A percentile compares a stretch with the other conserved stretches of the same genome.
These are phyloP conservation scores for Amanita subjunquillea DNA, from an alignment of 768 basidiomycete genomes.

Conservation along the genomic window DNA sequence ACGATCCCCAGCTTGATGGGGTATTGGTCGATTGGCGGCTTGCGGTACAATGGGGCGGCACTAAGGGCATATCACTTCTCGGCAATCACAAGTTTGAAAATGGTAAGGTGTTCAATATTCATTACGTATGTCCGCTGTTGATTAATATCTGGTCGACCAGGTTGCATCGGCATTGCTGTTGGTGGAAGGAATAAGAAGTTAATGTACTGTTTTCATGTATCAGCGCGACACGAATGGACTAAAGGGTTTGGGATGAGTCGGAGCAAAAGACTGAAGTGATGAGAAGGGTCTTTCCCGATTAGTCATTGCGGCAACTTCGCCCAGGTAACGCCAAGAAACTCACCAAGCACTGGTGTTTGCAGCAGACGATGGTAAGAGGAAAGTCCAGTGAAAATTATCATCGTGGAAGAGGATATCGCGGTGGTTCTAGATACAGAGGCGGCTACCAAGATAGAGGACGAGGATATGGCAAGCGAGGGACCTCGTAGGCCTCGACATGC, in stretches of 20 bases:
- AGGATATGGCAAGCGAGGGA: slow-evolving; percentile 15
- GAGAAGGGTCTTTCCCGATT: neutral
- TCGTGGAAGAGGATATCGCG: slow-evolving; percentile 12
- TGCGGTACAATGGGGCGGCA: neutral
- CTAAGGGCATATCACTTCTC: neutral
- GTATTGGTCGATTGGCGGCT: too few species aligned
- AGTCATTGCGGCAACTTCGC: neutral
- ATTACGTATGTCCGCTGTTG: too few species aligned
- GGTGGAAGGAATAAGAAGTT: too few species aligned
- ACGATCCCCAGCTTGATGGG: too few species aligned
- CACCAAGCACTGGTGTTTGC: neutral
- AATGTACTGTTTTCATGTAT: too few species aligned
- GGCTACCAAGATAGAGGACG: slow-evolving; percentile 13
- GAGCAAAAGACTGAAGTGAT: neutral
- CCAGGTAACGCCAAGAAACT: neutral
- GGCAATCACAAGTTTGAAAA: too few species aligned
- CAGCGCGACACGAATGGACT: too few species aligned
- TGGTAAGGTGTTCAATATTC: too few species aligned
- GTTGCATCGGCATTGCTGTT: too few species aligned
- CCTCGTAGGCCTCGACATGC: slow-evolving; percentile 11
- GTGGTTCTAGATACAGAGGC: slow-evolving; percentile 1
- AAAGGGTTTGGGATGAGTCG: too few species aligned
- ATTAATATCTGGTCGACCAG: too few species aligned
- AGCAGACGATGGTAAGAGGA: slow-evolving; percentile 1
- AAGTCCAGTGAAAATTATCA: neutral